Evolutionary conservation across 768 basidiomycete species (phyloP).

Genomic region (Baorangia bicolor): DNA sequence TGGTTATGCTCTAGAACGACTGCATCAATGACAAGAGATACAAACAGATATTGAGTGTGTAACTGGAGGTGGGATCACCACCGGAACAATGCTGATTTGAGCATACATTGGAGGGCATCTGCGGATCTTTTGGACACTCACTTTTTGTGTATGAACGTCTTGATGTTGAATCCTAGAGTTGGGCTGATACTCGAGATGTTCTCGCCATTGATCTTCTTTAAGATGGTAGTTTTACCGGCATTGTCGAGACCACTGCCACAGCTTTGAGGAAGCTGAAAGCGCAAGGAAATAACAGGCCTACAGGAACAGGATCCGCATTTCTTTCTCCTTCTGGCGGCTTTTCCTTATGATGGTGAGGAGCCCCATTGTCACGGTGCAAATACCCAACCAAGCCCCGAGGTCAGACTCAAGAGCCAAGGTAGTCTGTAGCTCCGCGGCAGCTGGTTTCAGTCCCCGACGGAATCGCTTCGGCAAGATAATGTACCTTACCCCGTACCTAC

Average conservation of each 20-base stretch:
- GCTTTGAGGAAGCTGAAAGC: slow-evolving; percentile 16
- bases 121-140: slow-evolving; percentile 40
- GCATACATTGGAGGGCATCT: slow-evolving; percentile 13
- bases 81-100: slow-evolving; percentile 23
- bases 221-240: slow-evolving; percentile 97
- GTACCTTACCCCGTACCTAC: neutral
- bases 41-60: slow-evolving; percentile 45
- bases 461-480: slow-evolving; percentile 18
- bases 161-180: slow-evolving; percentile 98
- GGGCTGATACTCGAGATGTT: slow-evolving; percentile 87
- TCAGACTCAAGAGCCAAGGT: neutral
- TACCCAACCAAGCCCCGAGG: neutral
- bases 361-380: slow-evolving; percentile 69
- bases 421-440: slow-evolving; percentile 4
- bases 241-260: slow-evolving; percentile 87
- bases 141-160: slow-evolving; percentile 91
- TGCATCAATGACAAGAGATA: slow-evolving; percentile 3
- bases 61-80: slow-evolving; percentile 33
- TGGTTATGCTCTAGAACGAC: slow-evolving; percentile 53
- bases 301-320: slow-evolving; percentile 97
- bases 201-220: slow-evolving; percentile 93
- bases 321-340: slow-evolving; percentile 91
- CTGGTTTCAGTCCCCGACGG: slow-evolving; percentile 14
- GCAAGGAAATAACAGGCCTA: slow-evolving; percentile 35
- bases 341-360: slow-evolving; percentile 96